Percentiles rank a stretch among this genome's conserved stretches.
Evolutionary conservation across 106 monocot genomes (phyloP).

Genomic region (Allium cepa): DNA sequence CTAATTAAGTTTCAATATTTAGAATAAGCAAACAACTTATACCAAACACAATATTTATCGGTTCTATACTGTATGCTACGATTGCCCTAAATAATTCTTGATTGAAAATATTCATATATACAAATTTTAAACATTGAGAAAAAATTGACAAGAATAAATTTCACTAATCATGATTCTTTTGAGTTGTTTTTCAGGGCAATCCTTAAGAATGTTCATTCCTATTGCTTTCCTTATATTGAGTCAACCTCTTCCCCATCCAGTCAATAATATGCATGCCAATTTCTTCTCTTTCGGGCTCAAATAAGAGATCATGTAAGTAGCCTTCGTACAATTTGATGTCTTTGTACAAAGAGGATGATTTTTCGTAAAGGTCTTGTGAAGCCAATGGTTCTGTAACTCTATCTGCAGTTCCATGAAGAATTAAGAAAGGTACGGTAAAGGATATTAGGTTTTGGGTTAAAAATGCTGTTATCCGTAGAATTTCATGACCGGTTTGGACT

Average conservation of each 20-base stretch:
- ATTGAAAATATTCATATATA: constrained; percentile 1
- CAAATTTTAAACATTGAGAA: background rate
- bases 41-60: background rate
- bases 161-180: background rate
- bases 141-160: background rate
- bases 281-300: constrained; percentile 61
- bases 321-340: constrained; percentile 68
- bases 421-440: constrained; percentile 57
- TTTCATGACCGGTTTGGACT: constrained; percentile 65
- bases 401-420: constrained; percentile 70
- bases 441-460: constrained; percentile 53
- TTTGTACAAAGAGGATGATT: constrained; percentile 42
- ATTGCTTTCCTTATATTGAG: background rate
- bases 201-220: background rate
- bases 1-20: too few relatives aligned
- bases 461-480: constrained; percentile 48
- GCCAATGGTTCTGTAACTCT: constrained; percentile 67
- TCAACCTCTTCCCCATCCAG: constrained; percentile 56
- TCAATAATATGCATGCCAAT: constrained; percentile 45
- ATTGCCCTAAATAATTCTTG: background rate
- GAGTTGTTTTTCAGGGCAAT: constrained; percentile 2
- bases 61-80: background rate
- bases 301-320: constrained; percentile 67
- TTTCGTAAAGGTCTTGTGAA: constrained; percentile 46
- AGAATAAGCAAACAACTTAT: too few relatives aligned